phyloP scores from a whole-genome alignment of 176 grass and related monocot species.

The Oryza brachyantha region DNA sequence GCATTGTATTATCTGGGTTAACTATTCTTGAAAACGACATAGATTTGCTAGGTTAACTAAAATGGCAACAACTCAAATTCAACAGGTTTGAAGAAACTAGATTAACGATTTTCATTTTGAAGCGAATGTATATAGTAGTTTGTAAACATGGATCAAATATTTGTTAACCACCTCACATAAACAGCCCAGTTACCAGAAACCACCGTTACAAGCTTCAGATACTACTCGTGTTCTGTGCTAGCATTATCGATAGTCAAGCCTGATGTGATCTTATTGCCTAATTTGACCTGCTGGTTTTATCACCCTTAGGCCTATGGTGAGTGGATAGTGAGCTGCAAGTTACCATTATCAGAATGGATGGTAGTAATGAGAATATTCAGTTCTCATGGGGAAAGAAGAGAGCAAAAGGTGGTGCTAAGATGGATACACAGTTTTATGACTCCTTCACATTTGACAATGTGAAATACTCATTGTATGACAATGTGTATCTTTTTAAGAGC shows the following conservation, averaged over 20 bases:
- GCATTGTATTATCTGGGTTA: neutral
- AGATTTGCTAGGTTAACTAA: neutral
- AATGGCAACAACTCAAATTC: neutral
- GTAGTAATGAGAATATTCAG: conserved; percentile 28
- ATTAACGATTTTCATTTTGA: neutral
- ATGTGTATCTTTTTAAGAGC: conserved; percentile 53
- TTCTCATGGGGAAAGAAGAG: conserved; percentile 60
- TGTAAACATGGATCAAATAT: neutral
- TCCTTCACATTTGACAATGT: conserved; percentile 67
- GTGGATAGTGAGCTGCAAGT: conserved; percentile 16
- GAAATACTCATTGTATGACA: conserved; percentile 65
- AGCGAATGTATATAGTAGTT: neutral
- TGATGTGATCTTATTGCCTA: conserved; percentile 6
- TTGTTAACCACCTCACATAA: neutral
- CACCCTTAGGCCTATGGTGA: conserved; percentile 44
- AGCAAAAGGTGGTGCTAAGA: conserved; percentile 44
- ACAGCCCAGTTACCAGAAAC: neutral
- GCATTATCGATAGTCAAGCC: conserved; percentile 2
- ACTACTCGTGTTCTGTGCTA: neutral
- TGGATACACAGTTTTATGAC: conserved; percentile 45
- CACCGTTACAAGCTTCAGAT: neutral
- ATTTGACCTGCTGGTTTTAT: conserved; percentile 4
- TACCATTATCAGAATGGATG: conserved; percentile 29
- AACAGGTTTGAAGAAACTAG: neutral
- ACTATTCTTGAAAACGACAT: neutral